Conservation (phyloP, 139 green algal genomes). For the Coccomyxa sp. region DNA sequence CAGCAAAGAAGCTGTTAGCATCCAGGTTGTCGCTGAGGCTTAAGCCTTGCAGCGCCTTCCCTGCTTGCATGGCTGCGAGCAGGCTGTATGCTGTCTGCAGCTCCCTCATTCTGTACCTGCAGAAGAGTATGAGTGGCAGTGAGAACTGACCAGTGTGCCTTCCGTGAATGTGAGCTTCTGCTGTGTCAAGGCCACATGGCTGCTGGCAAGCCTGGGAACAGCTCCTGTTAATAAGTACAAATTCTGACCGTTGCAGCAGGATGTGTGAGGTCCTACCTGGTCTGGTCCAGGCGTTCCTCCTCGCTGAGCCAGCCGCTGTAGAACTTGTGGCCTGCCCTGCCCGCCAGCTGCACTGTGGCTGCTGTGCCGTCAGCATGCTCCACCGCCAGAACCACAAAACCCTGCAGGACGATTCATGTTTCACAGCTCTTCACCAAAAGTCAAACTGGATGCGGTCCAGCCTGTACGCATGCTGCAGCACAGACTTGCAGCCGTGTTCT, state of each 20-base stretch:
- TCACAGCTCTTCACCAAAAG: too few relatives aligned
- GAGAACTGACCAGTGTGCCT: too few relatives aligned
- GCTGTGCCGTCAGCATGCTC: slow-evolving; percentile 65
- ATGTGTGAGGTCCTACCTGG: slow-evolving; percentile 1
- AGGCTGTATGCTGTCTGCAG: slow-evolving; percentile 5
- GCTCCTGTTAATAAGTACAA: background rate
- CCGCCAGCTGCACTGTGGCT: slow-evolving; percentile 26
- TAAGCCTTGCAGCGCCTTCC: background rate
- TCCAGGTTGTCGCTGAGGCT: slow-evolving; percentile 3
- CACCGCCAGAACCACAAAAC: slow-evolving; percentile 60
- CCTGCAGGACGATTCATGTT: too few relatives aligned
- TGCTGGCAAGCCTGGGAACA: too few relatives aligned
- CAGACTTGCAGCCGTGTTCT: too few relatives aligned
- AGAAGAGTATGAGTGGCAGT: too few relatives aligned
- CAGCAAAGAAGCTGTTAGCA: slow-evolving; percentile 17
- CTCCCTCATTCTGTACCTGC: slow-evolving; percentile 16
- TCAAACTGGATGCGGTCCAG: too few relatives aligned
- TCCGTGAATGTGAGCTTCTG: too few relatives aligned
- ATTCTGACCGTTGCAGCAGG: background rate
- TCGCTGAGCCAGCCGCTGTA: slow-evolving; percentile 11
- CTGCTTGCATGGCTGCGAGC: background rate
- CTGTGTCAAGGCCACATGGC: too few relatives aligned
- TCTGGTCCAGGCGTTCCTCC: slow-evolving; percentile 8
- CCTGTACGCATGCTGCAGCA: too few relatives aligned
- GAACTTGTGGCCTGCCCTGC: slow-evolving; percentile 4